Conservation (phyloP, 371 early-diverging fungal species). For the Haplosporangium sp. region DNA sequence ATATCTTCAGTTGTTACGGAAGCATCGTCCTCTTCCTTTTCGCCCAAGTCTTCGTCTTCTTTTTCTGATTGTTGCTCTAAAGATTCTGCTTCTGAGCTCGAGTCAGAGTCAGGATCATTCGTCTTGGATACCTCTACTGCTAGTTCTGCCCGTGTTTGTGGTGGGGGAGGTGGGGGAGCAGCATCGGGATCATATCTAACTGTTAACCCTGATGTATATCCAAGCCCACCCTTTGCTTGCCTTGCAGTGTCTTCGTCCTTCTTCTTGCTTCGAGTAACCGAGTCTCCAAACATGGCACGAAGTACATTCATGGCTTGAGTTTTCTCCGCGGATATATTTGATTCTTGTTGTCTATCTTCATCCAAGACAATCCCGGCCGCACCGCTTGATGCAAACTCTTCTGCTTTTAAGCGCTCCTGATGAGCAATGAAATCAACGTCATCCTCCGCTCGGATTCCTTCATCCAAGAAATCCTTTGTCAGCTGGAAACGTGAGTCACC, state of each 20-base stretch:
- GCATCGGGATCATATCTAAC: conserved; percentile 69
- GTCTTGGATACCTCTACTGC: not conserved
- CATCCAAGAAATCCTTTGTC: conserved; percentile 64
- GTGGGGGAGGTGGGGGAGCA: conserved; percentile 56
- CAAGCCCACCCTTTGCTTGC: conserved; percentile 42
- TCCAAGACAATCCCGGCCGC: conserved; percentile 55
- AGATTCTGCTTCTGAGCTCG: conserved; percentile 1
- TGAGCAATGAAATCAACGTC: conserved; percentile 47
- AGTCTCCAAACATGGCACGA: conserved; percentile 69
- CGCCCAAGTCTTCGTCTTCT: not conserved
- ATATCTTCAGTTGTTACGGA: not conserved
- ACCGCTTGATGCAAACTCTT: conserved; percentile 17
- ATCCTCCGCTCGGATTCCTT: conserved; percentile 40
- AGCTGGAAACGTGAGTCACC: conserved; percentile 72
- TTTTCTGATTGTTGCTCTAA: conserved; percentile 1
- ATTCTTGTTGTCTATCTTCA: conserved; percentile 59
- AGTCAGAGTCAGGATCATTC: conserved; percentile 22
- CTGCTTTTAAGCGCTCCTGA: conserved; percentile 29
- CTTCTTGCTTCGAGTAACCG: conserved; percentile 57
- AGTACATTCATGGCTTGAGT: conserved; percentile 64
- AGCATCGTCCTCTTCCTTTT: conserved; percentile 21
- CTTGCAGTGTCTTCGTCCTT: conserved; percentile 36
- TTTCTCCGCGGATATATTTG: conserved; percentile 54
- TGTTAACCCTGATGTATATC: conserved; percentile 52
- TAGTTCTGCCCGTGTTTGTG: not conserved